These are phyloP conservation scores for Monilinia polystroma DNA, from an alignment of 2,329 filamentous ascomycete genomes.

Conservation along the genomic window DNA sequence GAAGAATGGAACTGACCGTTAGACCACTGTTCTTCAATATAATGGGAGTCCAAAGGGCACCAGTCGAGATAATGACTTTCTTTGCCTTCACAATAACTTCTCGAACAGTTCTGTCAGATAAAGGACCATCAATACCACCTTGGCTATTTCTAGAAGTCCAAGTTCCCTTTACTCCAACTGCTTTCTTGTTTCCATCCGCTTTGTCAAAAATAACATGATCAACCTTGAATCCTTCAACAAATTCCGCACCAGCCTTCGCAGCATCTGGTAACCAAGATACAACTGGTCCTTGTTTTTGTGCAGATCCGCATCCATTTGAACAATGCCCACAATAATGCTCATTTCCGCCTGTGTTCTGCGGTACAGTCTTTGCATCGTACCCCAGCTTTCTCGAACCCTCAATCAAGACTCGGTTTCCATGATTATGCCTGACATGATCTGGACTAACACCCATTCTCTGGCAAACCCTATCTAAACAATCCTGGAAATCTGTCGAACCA, in stretches of 20 bases:
- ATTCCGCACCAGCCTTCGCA: slow-evolving; percentile 70
- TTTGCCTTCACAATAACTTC: slow-evolving; percentile 73
- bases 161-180: slow-evolving; percentile 68
- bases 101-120: slow-evolving; percentile 51
- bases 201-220: slow-evolving; percentile 69
- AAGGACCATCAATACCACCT: slow-evolving; percentile 54
- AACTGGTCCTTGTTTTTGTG: slow-evolving; percentile 75
- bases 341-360: slow-evolving; percentile 74
- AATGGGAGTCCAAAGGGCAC: slow-evolving; percentile 74
- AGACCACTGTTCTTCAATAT: slow-evolving; percentile 76
- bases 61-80: slow-evolving; percentile 75
- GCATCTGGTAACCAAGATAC: slow-evolving; percentile 79
- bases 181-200: slow-evolving; percentile 49
- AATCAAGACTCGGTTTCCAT: slow-evolving; percentile 67
- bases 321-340: slow-evolving; percentile 74
- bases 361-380: slow-evolving; percentile 65
- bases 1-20: slow-evolving; percentile 46
- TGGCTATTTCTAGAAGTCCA: slow-evolving; percentile 72
- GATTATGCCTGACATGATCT: slow-evolving; percentile 68
- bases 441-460: slow-evolving; percentile 72
- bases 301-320: slow-evolving; percentile 60
- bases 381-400: slow-evolving; percentile 74
- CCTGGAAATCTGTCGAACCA: slow-evolving; percentile 69
- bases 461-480: slow-evolving; percentile 77
- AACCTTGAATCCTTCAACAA: slow-evolving; percentile 79